Base-by-base conservation (phyloP, 495 filamentous ascomycete species). In the Evernia prunastri region DNA sequence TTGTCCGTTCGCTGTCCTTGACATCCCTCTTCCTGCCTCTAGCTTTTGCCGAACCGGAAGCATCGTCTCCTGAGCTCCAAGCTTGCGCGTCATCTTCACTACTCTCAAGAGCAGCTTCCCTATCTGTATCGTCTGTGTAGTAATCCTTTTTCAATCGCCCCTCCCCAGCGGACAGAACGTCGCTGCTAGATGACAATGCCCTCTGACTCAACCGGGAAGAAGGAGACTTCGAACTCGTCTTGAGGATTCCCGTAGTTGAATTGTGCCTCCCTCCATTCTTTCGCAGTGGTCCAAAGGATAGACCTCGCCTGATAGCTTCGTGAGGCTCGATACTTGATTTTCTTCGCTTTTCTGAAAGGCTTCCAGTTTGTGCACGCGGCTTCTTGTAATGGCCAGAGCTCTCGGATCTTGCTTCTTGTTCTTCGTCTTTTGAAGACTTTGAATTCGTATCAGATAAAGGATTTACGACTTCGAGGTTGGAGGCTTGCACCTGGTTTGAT, bases 141-240 rank as follows among this genome's bases (percentile, higher is more conserved):
- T 89, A 84, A 69, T 93, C 90, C 71, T 91, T 93, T 61, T 85
- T 80, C 63, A 96, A 72, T 54, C 90, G 82, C 59, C 83, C 83
- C 40, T 79, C 82, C 70, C 75, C 67, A 70, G 75, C 58, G 63
- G 66, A 45, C 60, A 63, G 1, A 69, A 72, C 64, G 69, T 79
- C 64, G 71, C 72, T 68, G 51, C 75, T 74, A 1, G 87, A 86
- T 27, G 88, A 90, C 62, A 75, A 77, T 11, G 88, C 87, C 37
- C 87, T 76, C 57, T 81, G 70, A 37, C 77, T 79, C 42, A 81
- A 70, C 15, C 83, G 79, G 47, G 79, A 78, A 35, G 75, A 75
- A 35, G 88, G 84, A 54, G 87, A 87, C 63, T 79, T 82, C 15
- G 84, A 87, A 69, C 89, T 87, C 61, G 81, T 76, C n/a, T 75